phyloP scores from a whole-genome alignment of 768 basidiomycete genomes.

The Coprinopsis strossmayeri region DNA sequence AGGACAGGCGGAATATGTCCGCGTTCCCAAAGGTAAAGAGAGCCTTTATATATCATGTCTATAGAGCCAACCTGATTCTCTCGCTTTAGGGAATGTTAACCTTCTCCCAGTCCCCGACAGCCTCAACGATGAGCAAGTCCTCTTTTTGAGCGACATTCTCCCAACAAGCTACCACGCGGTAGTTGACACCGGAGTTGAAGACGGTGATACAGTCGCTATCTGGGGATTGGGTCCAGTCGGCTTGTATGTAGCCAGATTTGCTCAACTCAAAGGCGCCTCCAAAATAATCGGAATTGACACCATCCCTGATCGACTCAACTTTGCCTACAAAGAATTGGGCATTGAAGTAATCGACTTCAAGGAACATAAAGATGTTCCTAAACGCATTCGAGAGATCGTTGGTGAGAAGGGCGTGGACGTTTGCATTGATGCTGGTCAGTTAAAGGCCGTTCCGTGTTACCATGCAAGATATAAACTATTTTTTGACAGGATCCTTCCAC shows the following conservation, averaged over 20 bases:
- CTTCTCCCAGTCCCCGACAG: conserved; percentile 61
- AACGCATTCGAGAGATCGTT: conserved; percentile 51
- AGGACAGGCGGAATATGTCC: conserved; percentile 71
- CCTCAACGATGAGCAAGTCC: conserved; percentile 54
- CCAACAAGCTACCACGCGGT: conserved; percentile 72
- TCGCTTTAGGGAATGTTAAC: conserved; percentile 50
- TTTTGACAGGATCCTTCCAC: conserved; percentile 49
- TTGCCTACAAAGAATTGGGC: conserved; percentile 39
- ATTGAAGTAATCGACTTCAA: conserved; percentile 58
- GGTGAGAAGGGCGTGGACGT: conserved; percentile 57
- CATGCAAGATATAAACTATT: not conserved
- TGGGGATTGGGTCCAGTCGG: conserved; percentile 75
- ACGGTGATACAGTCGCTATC: conserved; percentile 65
- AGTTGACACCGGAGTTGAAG: conserved; percentile 64
- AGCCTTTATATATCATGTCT: not conserved
- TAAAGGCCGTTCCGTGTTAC: not conserved
- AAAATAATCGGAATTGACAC: conserved; percentile 69
- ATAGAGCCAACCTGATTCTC: not conserved
- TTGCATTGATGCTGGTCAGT: conserved; percentile 44
- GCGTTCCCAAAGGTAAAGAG: conserved; percentile 48
- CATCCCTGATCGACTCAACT: conserved; percentile 38
- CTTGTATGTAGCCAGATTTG: conserved; percentile 53
- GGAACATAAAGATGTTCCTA: conserved; percentile 40
- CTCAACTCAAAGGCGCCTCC: conserved; percentile 58
- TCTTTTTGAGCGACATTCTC: conserved; percentile 56